Percentiles rank a stretch among this genome's conserved stretches.
These are phyloP conservation scores for Psilocybe subaeruginosa DNA, from an alignment of 768 basidiomycete species.

Conservation along the genomic window DNA sequence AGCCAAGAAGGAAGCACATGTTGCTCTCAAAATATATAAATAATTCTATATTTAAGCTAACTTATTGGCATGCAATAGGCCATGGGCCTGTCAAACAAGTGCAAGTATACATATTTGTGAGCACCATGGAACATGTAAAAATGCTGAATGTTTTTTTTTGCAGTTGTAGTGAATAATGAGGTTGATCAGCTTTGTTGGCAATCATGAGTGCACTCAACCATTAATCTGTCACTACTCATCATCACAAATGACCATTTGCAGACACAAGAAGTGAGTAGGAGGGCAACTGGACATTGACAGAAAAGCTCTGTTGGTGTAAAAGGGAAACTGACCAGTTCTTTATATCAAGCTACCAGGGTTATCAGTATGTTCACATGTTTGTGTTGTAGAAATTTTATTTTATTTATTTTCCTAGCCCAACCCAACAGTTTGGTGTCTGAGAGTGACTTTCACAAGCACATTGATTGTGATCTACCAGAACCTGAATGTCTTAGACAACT, in stretches of 20 bases:
- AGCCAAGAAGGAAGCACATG: constrained; percentile 55
- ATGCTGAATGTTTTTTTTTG: neutral
- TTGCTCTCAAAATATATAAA: neutral
- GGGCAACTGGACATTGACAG: constrained; percentile 43
- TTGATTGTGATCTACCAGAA: constrained; percentile 77
- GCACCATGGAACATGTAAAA: constrained; percentile 15
- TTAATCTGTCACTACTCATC: constrained; percentile 37
- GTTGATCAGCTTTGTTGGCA: constrained; percentile 60
- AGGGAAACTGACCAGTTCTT: constrained; percentile 75
- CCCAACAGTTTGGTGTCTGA: constrained; percentile 76
- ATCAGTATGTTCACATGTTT: constrained; percentile 57
- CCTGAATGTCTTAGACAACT: constrained; percentile 72
- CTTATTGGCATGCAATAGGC: constrained; percentile 28
- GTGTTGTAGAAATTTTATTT: constrained; percentile 5
- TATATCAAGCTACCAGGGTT: constrained; percentile 68
- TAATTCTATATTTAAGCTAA: neutral
- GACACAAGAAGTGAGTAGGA: constrained; percentile 20
- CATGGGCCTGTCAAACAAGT: constrained; percentile 54
- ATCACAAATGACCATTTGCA: constrained; percentile 32
- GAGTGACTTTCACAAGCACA: constrained; percentile 77
- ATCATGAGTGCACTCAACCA: constrained; percentile 52
- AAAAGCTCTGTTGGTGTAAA: constrained; percentile 67
- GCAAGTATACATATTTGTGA: constrained; percentile 56
- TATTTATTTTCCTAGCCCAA: constrained; percentile 50
- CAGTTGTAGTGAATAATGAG: constrained; percentile 49